Base-by-base conservation (phyloP, 192 early-diverging fungal species). In the Coemansia sp. region DNA sequence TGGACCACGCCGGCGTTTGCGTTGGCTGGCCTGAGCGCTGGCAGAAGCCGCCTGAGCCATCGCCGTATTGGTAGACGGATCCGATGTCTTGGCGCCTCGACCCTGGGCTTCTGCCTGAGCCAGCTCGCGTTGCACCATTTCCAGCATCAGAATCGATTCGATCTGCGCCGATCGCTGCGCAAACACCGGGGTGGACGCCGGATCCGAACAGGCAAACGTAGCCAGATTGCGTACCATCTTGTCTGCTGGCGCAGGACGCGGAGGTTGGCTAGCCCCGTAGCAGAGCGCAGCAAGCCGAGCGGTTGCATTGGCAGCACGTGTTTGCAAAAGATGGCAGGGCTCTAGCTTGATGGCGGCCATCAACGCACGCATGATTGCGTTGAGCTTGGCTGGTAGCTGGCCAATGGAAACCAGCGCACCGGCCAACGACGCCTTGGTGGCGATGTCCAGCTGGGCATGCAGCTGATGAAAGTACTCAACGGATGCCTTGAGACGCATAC, bases 201-300 rank as follows among this genome's bases (percentile, higher is more conserved):
- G 87, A 62, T 99, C 96, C 3, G 88, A 86, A 63, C 96, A 97
- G 17, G 93, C 82, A 56, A 93, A 91, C 2, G 88, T 87, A 17
- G 88, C 88, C 58, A 98, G 60, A 68, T 99, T 99, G 42, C 89
- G 91, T 55, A 95, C 74, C 38, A 99, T 86, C 69, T 97, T 95
- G 42, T 96, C 96, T 3, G 84, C 89, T 0, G 92, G 87, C 29
- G 70, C 83, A 2, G 48, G 75, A 11, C 70, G 25, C 22, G 25
- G 57, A 40, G 60, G 51, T 5, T 63, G 57, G 20, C 61, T 56
- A 31, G 28, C 16, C 25, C 49, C 32, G 50, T 68, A 63, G 62
- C 80, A 77, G 30, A 74, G 61, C 12, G 71, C 76, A 40, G 69
- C 64, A 57, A 87, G 48, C 4, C 76, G 73, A 3, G 79, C 77